Percentiles rank a stretch among this genome's conserved stretches.
Evolutionary conservation across 345 rosid species (phyloP).

Genomic region (Arabis hirsuta): DNA sequence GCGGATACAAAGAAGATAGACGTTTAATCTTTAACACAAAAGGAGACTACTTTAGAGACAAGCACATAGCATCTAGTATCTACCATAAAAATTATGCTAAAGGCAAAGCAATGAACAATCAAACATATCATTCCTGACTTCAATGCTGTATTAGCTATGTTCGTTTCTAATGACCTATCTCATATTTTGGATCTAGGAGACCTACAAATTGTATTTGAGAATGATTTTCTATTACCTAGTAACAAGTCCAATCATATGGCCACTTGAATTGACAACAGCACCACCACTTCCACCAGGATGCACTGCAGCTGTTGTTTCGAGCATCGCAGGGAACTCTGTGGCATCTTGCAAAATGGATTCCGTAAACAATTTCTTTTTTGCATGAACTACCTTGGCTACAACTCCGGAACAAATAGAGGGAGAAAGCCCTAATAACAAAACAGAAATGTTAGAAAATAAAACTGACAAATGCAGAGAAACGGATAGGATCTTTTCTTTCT

Average conservation of each 20-base stretch:
- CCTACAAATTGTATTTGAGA: neutral
- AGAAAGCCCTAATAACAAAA: slow-evolving; percentile 54
- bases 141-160: neutral
- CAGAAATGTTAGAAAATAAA: slow-evolving; percentile 22
- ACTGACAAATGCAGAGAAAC: slow-evolving; percentile 1
- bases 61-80: slow-evolving; percentile 6
- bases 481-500: no score
- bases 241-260: slow-evolving; percentile 88
- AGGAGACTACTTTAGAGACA: slow-evolving; percentile 15
- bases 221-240: slow-evolving; percentile 62
- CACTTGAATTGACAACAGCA: slow-evolving; percentile 76
- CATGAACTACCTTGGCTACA: slow-evolving; percentile 78
- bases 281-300: slow-evolving; percentile 98
- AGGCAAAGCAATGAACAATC: slow-evolving; percentile 8
- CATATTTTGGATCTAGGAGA: neutral
- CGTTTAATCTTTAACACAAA: slow-evolving; percentile 7
- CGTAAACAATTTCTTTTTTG: slow-evolving; percentile 45
- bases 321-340: slow-evolving; percentile 72
- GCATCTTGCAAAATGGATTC: slow-evolving; percentile 42
- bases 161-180: neutral
- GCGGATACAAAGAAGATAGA: slow-evolving; percentile 35
- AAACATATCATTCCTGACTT: slow-evolving; percentile 3
- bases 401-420: slow-evolving; percentile 90
- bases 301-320: slow-evolving; percentile 96
- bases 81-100: slow-evolving; percentile 4